Evolutionary conservation across 1,284 basidiomycete species (phyloP).

Genomic region (Albatrellus sp.): DNA sequence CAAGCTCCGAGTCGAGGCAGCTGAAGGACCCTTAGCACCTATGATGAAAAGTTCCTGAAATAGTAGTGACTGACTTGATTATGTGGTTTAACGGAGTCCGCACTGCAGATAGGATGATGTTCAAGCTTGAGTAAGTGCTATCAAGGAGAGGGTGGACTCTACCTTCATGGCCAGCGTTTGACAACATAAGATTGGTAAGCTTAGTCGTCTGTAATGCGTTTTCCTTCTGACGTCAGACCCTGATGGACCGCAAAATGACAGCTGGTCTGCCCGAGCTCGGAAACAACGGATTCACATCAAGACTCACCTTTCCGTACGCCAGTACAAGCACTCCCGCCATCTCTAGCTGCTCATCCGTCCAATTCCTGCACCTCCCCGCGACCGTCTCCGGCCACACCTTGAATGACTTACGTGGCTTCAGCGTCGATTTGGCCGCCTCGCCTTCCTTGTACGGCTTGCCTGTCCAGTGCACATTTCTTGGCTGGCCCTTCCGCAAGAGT

Average conservation of each 20-base stretch:
- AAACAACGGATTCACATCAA: no score
- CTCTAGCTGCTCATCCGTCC: constrained; percentile 84
- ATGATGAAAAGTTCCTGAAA: constrained; percentile 2
- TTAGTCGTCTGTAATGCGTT: constrained; percentile 67
- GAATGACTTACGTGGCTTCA: constrained; percentile 76
- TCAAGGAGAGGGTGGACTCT: constrained; percentile 7
- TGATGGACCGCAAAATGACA: constrained; percentile 58
- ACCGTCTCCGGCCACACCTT: constrained; percentile 76
- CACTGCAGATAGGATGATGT: constrained; percentile 25
- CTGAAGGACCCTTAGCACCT: constrained; percentile 22
- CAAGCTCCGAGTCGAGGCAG: constrained; percentile 80
- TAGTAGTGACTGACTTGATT: constrained; percentile 37
- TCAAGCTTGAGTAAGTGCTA: constrained; percentile 5
- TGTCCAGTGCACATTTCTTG: constrained; percentile 66
- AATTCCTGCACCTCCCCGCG: constrained; percentile 58
- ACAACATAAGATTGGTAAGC: constrained; percentile 68
- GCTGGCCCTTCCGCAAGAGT: constrained; percentile 72
- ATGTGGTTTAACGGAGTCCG: constrained; percentile 69
- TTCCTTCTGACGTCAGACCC: constrained; percentile 85
- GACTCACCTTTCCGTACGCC: constrained; percentile 61
- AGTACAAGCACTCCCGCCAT: constrained; percentile 79
- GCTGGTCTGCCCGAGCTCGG: no score
- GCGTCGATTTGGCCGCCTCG: constrained; percentile 20
- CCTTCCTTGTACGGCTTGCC: constrained; percentile 58
- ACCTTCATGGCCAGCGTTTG: constrained; percentile 88